Conservation (phyloP, 2,329 filamentous ascomycete species). For the Neofusicoccum umdonicola region DNA sequence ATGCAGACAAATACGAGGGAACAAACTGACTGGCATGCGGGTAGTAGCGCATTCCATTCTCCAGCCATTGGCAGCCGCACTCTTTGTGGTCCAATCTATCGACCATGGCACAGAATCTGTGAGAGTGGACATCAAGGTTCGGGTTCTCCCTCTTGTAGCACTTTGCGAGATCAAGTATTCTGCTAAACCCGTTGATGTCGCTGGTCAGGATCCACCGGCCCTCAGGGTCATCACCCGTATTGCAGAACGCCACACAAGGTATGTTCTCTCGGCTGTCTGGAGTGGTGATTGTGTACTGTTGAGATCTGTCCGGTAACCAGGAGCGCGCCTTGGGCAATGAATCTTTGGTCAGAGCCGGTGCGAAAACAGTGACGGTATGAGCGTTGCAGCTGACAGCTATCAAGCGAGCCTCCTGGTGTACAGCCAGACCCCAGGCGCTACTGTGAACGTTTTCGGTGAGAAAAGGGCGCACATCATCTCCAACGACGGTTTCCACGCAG, state of each 20-base stretch:
- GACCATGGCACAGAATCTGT: conserved; percentile 1
- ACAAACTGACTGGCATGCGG: conserved; percentile 13
- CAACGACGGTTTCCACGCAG: conserved; percentile 31
- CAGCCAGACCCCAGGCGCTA: conserved; percentile 85
- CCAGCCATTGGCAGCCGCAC: neutral
- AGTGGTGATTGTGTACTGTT: neutral
- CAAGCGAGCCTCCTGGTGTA: conserved; percentile 77
- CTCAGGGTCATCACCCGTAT: conserved; percentile 54
- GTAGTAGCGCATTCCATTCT: neutral
- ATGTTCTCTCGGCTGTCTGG: conserved; percentile 47
- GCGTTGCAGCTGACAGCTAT: conserved; percentile 84
- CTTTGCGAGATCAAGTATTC: conserved; percentile 47
- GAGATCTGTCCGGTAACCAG: neutral
- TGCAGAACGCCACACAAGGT: conserved; percentile 58
- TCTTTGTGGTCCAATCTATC: neutral
- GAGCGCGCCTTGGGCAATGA: neutral
- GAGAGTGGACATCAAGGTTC: neutral
- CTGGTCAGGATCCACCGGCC: conserved; percentile 58
- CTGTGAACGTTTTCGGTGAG: conserved; percentile 72
- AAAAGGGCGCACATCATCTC: conserved; percentile 53
- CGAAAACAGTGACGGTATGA: conserved; percentile 56
- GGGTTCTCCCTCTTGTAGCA: neutral
- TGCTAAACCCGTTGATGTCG: conserved; percentile 52
- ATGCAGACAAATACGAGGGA: neutral
- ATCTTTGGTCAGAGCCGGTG: conserved; percentile 51